A percentile compares a stretch with the other conserved stretches of the same genome.
Conservation (phyloP, 2,329 filamentous ascomycete species). For the Neophaeococcomyces aloes region DNA sequence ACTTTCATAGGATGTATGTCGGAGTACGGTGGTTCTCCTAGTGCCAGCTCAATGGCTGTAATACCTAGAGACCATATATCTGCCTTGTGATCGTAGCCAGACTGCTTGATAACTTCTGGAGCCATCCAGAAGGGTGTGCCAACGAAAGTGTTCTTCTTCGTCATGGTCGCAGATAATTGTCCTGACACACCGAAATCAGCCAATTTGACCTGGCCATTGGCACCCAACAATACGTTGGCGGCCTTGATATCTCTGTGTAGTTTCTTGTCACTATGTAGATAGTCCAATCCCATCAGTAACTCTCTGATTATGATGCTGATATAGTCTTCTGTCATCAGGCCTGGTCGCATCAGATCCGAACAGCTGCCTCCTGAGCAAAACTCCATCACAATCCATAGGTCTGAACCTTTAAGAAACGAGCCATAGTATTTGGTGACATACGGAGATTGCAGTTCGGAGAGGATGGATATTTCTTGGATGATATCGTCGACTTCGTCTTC, state of each 20-base stretch:
- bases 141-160: conserved; percentile 98
- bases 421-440: conserved; percentile 98
- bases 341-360: conserved; percentile 89
- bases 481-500: conserved; percentile 99
- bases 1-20: conserved; percentile 99
- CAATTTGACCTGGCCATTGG: conserved; percentile 90
- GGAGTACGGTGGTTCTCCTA: conserved; percentile 86
- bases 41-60: conserved; percentile 81
- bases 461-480: conserved; percentile 94
- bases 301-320: conserved; percentile 93
- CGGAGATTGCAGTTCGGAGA: conserved; percentile 89
- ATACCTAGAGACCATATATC: conserved; percentile 97
- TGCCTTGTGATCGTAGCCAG: conserved; percentile 93
- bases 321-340: conserved; percentile 83
- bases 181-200: conserved; percentile 96
- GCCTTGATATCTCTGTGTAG: conserved; percentile 95
- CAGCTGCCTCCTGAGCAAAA: conserved; percentile 96
- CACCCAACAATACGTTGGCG: conserved; percentile 80
- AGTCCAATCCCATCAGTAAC: conserved; percentile 78
- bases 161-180: conserved; percentile 94
- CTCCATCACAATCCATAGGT: conserved; percentile 99
- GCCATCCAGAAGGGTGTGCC: conserved; percentile 99
- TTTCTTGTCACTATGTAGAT: conserved; percentile 91
- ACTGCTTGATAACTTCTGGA: conserved; percentile 96
- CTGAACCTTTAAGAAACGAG: conserved; percentile 88